Evolutionary conservation across 495 filamentous ascomycete genomes (phyloP), one percentile per base, ranked within the genome.

Genomic region (Elaphomyces granulatus): DNA sequence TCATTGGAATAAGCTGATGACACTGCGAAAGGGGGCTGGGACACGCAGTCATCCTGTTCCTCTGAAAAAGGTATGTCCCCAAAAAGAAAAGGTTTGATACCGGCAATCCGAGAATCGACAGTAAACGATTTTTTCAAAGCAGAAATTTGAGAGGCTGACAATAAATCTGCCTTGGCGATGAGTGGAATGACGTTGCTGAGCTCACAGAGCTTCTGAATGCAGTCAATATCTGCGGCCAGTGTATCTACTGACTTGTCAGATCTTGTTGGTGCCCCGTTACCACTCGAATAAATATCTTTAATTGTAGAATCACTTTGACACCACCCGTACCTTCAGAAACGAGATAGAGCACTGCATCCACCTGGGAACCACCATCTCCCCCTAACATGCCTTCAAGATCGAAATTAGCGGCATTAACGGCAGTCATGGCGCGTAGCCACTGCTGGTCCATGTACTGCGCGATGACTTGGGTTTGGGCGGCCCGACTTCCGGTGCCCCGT

Each of bases 171-270:
- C 48, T 80, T 86, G 15, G 84, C 72, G 40, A 98, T 72, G 15
- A 96, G 56, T 3, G 90, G 80, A 17, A 98, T 77, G 12, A 98
- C 74, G 56, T 90, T 95, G 8, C 84, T 93, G 37, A 87, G 65
- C n/a, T 70, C 64, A 30, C 72, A 72, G 12, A 98, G 69, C 20
- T 76, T 77, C 21, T 68, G 74, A 23, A 95, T 78, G 49, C 80
- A 84, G 44, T 83, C 73, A 3, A 90, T 61, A 45, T 94, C 87
- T 15, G 75, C 72, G 6, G 74, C 59, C 37, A 81, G 80, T 20
- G 87, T 69, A 40, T 73, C 82, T 87, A 50, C 3, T 45, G 1
- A n/a, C n/a, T n/a, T n/a, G n/a, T n/a, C n/a, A n/a, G n/a, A n/a
- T n/a, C n/a, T n/a, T n/a, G n/a, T n/a, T n/a, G n/a, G n/a, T n/a